A percentile compares a stretch with the other conserved stretches of the same genome.
These are phyloP conservation scores for Poa annua DNA, from an alignment of 176 grass and related monocot genomes.

Conservation along the genomic window DNA sequence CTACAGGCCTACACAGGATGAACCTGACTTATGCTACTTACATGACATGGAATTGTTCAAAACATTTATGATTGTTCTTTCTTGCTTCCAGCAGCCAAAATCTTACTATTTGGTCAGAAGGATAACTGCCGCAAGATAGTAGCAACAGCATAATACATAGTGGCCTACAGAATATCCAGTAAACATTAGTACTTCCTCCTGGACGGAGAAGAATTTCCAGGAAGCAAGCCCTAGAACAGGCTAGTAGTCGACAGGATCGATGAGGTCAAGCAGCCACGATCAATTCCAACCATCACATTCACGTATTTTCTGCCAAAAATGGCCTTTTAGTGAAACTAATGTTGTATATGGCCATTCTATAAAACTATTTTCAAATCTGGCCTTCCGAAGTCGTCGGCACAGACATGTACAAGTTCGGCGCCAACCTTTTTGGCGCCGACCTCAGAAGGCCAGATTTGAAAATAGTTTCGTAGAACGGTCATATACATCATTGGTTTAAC, in stretches of 20 bases:
- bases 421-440: too few relatives aligned
- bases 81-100: slow-evolving; percentile 14
- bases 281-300: slow-evolving; percentile 6
- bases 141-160: neutral
- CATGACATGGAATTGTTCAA: slow-evolving; percentile 12
- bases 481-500: too few relatives aligned
- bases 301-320: too few relatives aligned
- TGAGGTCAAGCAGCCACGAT: slow-evolving; percentile 33
- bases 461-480: too few relatives aligned
- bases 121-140: slow-evolving; percentile 19
- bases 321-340: too few relatives aligned
- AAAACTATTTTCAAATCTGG: too few relatives aligned
- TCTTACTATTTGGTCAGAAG: slow-evolving; percentile 19
- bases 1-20: slow-evolving; percentile 25
- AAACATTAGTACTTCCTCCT: slow-evolving; percentile 7
- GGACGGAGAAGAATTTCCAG: slow-evolving; percentile 11
- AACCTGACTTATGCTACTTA: slow-evolving; percentile 9
- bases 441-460: too few relatives aligned
- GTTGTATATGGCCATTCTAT: too few relatives aligned
- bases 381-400: too few relatives aligned
- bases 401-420: too few relatives aligned
- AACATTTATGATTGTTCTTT: neutral
- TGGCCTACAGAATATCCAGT: neutral
- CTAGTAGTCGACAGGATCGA: neutral
- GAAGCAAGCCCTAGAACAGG: neutral